A percentile compares a stretch with the other conserved stretches of the same genome.
phyloP scores from a whole-genome alignment of 2,329 filamentous ascomycete genomes.

The Arachnopeziza araneosa region DNA sequence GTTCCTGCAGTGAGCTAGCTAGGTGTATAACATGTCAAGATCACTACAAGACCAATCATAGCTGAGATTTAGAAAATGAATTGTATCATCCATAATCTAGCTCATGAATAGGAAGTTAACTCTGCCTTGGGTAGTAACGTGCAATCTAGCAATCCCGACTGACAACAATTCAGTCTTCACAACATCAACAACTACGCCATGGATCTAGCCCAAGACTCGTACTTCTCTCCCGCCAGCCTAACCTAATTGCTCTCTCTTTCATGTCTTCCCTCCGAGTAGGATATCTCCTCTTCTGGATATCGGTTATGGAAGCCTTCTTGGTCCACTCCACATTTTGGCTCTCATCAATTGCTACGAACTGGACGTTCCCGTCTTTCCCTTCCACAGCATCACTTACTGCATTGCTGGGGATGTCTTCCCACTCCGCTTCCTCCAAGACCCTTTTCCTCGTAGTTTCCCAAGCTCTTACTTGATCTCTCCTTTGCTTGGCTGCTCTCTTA shows the following conservation, averaged over 20 bases:
- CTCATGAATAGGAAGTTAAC: no score
- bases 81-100: no score
- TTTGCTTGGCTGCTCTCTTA: slow-evolving; percentile 20
- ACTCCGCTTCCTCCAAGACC: slow-evolving; percentile 10
- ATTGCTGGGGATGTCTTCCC: background rate
- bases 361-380: background rate
- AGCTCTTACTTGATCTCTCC: slow-evolving; percentile 12
- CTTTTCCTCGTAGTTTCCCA: slow-evolving; percentile 9
- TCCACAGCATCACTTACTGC: background rate
- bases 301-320: background rate
- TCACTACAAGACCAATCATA: no score
- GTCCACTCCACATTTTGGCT: background rate
- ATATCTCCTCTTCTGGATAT: background rate
- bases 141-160: no score
- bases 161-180: no score
- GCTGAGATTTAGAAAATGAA: no score
- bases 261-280: background rate
- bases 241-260: background rate
- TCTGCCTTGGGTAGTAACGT: no score
- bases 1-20: no score
- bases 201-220: background rate
- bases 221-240: background rate
- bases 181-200: background rate
- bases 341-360: background rate
- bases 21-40: no score